Evolutionary conservation across 2,329 filamentous ascomycete species (phyloP).

Genomic region (Dothistroma pini): DNA sequence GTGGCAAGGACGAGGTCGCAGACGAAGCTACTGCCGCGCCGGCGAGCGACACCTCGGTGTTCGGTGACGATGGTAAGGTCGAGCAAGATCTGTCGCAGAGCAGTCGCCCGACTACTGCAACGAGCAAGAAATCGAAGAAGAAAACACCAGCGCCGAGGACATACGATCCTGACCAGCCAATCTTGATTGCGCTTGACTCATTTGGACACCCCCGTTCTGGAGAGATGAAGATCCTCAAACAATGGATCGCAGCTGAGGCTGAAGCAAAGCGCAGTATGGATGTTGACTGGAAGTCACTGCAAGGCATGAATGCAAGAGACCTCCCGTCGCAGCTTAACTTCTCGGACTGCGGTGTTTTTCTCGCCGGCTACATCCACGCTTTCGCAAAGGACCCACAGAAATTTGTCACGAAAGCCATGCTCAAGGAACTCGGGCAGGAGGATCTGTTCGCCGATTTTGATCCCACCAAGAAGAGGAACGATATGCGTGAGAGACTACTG

Average conservation of each 20-base stretch:
- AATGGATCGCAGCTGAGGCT: conserved; percentile 74
- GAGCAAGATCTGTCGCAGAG: not conserved
- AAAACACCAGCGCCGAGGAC: conserved; percentile 25
- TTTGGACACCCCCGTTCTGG: conserved; percentile 61
- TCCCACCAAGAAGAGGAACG: conserved; percentile 57
- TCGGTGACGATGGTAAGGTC: conserved; percentile 17
- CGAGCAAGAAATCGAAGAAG: conserved; percentile 20
- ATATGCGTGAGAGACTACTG: conserved; percentile 65
- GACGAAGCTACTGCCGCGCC: not conserved
- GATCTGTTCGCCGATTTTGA: conserved; percentile 54
- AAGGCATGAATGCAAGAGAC: conserved; percentile 65
- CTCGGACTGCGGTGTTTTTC: conserved; percentile 84
- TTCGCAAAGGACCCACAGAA: conserved; percentile 72
- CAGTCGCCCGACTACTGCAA: conserved; percentile 6
- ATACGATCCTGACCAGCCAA: conserved; percentile 46
- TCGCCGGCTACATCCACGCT: conserved; percentile 78
- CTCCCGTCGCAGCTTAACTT: conserved; percentile 80
- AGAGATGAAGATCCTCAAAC: conserved; percentile 65
- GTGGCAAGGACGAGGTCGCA: not conserved
- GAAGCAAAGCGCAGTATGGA: conserved; percentile 55
- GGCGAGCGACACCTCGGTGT: conserved; percentile 4
- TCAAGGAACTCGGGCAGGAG: conserved; percentile 56
- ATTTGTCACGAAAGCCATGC: conserved; percentile 66
- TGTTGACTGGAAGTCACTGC: conserved; percentile 45
- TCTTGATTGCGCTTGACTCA: conserved; percentile 86